phyloP scores from a whole-genome alignment of 1,284 basidiomycete genomes.

The Rhodofomes roseus region DNA sequence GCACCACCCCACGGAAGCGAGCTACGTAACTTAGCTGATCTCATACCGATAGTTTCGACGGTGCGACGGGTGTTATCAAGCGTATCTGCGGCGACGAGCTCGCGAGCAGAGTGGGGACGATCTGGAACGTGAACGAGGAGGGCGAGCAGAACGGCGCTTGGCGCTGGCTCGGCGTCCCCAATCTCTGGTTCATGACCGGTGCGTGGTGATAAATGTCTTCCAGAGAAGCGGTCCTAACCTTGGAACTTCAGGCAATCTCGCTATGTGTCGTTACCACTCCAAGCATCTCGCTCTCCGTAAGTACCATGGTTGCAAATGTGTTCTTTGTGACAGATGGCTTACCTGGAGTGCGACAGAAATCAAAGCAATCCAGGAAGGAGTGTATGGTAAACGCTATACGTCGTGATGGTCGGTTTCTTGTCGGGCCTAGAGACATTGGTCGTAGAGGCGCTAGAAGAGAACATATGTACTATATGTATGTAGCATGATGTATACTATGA shows the following conservation, averaged over 20 bases:
- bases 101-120: constrained; percentile 38
- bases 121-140: constrained; percentile 59
- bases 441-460: neutral
- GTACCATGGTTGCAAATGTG: constrained; percentile 19
- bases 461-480: neutral
- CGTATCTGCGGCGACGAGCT: constrained; percentile 47
- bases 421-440: neutral
- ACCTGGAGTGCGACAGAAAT: constrained; percentile 38
- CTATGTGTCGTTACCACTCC: constrained; percentile 51
- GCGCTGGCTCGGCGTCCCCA: constrained; percentile 46
- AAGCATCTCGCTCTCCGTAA: constrained; percentile 58
- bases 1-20: constrained; percentile 25
- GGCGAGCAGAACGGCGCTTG: constrained; percentile 53
- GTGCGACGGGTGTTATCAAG: constrained; percentile 37
- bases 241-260: constrained; percentile 42
- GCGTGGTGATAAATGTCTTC: constrained; percentile 11
- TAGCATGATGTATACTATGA: too few species aligned
- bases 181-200: constrained; percentile 59
- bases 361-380: constrained; percentile 53
- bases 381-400: constrained; percentile 43
- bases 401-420: neutral
- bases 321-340: neutral
- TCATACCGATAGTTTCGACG: constrained; percentile 33
- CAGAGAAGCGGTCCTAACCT: too few species aligned
- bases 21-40: constrained; percentile 35